Percentiles rank a stretch among this genome's conserved stretches.
These are phyloP conservation scores for Vitis labrusca DNA, from an alignment of 164 flowering plant genomes.

Conservation along the genomic window DNA sequence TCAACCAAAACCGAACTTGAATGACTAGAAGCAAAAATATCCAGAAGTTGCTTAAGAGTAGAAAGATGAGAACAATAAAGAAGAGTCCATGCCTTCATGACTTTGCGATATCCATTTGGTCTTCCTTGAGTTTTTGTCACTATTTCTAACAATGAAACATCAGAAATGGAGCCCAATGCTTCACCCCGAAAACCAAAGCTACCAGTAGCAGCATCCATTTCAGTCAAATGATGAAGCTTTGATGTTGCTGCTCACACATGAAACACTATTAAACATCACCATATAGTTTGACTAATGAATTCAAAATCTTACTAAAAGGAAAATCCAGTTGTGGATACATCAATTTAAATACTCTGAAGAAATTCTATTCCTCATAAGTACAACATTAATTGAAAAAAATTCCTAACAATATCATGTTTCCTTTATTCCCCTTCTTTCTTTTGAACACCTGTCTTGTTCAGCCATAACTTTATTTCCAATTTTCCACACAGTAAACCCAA, in stretches of 20 bases:
- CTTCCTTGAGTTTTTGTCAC: constrained; percentile 74
- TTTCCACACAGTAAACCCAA: no score
- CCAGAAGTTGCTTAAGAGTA: not conserved
- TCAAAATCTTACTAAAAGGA: not conserved
- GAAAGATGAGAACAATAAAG: not conserved
- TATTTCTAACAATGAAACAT: constrained; percentile 76
- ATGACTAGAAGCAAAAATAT: not conserved
- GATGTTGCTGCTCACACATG: constrained; percentile 68
- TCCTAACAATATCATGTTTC: no score
- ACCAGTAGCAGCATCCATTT: constrained; percentile 34
- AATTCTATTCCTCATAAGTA: no score
- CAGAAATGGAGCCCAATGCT: constrained; percentile 85
- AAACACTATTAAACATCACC: constrained; percentile 2
- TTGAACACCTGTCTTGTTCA: no score
- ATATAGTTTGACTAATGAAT: not conserved
- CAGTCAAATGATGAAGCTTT: constrained; percentile 47
- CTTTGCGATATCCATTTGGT: constrained; percentile 92
- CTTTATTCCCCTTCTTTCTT: no score
- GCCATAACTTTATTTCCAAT: no score
- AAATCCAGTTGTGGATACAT: no score
- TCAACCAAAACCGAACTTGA: not conserved
- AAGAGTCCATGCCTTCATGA: constrained; percentile 62
- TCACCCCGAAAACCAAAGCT: constrained; percentile 87
- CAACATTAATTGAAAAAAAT: no score
- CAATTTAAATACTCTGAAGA: no score